Evolutionary conservation across 2,329 filamentous ascomycete species (phyloP).

Genomic region (Ophiocordyceps unilateralis): DNA sequence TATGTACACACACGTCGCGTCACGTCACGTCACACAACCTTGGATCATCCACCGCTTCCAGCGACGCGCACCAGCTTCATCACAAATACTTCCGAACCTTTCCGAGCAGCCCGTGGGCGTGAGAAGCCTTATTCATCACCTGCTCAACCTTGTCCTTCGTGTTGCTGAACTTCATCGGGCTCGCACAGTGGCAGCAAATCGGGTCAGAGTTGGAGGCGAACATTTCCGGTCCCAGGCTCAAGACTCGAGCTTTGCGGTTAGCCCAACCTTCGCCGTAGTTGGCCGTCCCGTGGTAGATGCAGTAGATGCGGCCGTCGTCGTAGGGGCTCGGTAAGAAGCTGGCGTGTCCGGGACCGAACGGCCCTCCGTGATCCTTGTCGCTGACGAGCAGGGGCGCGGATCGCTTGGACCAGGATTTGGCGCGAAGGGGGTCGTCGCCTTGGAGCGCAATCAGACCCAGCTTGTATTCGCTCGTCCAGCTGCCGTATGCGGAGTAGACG

Average conservation of each 20-base stretch:
- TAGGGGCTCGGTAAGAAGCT: slow-evolving; percentile 9
- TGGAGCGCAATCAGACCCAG: slow-evolving; percentile 2
- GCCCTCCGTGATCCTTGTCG: slow-evolving; percentile 3
- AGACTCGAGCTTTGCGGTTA: slow-evolving; percentile 7
- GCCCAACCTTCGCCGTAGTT: slow-evolving; percentile 6
- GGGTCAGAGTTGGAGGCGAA: slow-evolving; percentile 4
- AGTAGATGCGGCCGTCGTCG: slow-evolving; percentile 3
- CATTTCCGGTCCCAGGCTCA: slow-evolving; percentile 4
- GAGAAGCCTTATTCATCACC: not conserved
- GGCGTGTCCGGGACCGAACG: slow-evolving; percentile 5
- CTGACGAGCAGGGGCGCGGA: slow-evolving; percentile 3
- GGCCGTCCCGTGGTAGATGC: slow-evolving; percentile 5
- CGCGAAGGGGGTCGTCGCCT: slow-evolving; percentile 3
- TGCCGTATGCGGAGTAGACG: slow-evolving; percentile 4
- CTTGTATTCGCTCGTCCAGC: slow-evolving; percentile 6
- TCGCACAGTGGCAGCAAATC: slow-evolving; percentile 5
- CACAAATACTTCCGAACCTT: slow-evolving; percentile 1
- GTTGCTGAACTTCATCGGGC: not conserved
- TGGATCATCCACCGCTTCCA: no score
- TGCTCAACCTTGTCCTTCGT: not conserved
- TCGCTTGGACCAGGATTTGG: slow-evolving; percentile 4
- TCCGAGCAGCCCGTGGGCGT: not conserved
- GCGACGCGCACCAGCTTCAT: no score
- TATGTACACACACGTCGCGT: no score
- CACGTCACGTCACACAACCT: no score